phyloP scores from a whole-genome alignment of 2,329 filamentous ascomycete species.

The Phoma sp. region DNA sequence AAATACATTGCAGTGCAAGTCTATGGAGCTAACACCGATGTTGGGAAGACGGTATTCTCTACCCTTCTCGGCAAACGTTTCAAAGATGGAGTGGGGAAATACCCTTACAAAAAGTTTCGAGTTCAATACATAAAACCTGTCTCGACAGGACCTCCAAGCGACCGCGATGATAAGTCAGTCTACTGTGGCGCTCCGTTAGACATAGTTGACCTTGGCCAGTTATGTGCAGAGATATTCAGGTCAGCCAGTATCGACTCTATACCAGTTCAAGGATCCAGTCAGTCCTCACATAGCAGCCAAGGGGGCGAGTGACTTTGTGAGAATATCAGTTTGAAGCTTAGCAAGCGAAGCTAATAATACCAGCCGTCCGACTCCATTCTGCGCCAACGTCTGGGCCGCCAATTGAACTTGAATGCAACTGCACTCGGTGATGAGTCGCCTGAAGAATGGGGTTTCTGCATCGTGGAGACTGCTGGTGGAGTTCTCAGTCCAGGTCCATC shows the following conservation, averaged over 20 bases:
- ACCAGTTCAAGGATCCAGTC: conserved; percentile 74
- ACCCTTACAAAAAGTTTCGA: conserved; percentile 29
- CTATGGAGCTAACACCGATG: conserved; percentile 83
- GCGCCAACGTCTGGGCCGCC: conserved; percentile 14
- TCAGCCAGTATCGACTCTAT: conserved; percentile 65
- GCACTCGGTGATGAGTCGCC: background rate
- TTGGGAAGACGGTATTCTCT: conserved; percentile 83
- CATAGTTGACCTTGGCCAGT: conserved; percentile 46
- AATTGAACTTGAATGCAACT: no score
- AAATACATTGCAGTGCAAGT: conserved; percentile 74
- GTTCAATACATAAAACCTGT: conserved; percentile 79
- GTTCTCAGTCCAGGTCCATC: conserved; percentile 80
- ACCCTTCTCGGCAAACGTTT: conserved; percentile 65
- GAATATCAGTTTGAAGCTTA: background rate
- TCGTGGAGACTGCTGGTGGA: conserved; percentile 83
- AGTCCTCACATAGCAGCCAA: conserved; percentile 78
- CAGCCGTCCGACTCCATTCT: conserved; percentile 33
- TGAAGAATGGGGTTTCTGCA: conserved; percentile 48
- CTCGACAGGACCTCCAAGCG: conserved; percentile 72
- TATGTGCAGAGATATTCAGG: conserved; percentile 68
- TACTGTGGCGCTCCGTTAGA: background rate
- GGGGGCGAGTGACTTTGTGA: conserved; percentile 24
- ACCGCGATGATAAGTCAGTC: conserved; percentile 72
- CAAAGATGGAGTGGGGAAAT: conserved; percentile 54
- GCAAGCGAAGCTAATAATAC: conserved; percentile 5